Conservation (phyloP, 805 yeast genomes). For the Grigorovia humatica region DNA sequence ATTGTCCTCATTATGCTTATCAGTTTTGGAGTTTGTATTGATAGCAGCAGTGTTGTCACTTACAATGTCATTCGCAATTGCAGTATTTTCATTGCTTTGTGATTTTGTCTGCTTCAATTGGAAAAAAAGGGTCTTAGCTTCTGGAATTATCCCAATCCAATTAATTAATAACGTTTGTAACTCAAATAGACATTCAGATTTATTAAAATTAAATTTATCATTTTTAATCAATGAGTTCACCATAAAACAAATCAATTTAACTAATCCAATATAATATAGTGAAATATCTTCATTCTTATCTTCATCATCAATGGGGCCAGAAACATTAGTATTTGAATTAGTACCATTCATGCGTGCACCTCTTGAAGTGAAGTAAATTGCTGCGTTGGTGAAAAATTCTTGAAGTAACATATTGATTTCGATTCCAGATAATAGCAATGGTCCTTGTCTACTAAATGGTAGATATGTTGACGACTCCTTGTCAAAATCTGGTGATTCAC, state of each 20-base stretch:
- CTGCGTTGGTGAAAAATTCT: constrained; percentile 53
- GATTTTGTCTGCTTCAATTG: constrained; percentile 20
- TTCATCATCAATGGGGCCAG: constrained; percentile 2
- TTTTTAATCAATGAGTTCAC: constrained; percentile 40
- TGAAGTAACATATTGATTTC: constrained; percentile 61
- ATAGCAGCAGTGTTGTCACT: background rate
- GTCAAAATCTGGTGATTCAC: constrained; percentile 22
- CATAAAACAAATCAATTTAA: constrained; percentile 55
- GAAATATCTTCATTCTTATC: constrained; percentile 19
- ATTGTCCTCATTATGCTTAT: background rate
- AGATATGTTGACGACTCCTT: constrained; percentile 10
- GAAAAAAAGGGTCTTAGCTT: constrained; percentile 51
- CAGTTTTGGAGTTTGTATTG: too few species aligned
- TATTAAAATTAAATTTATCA: constrained; percentile 35
- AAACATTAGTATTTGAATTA: constrained; percentile 22
- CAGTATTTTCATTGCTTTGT: constrained; percentile 1
- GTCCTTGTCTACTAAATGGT: constrained; percentile 48
- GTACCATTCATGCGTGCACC: constrained; percentile 7
- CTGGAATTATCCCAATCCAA: constrained; percentile 56
- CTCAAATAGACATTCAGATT: constrained; percentile 48
- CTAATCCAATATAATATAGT: constrained; percentile 31
- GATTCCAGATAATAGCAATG: constrained; percentile 41
- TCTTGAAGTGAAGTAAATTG: constrained; percentile 32
- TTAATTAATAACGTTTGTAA: constrained; percentile 49
- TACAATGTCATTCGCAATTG: background rate